Percentiles rank a stretch among this genome's conserved stretches.
These are phyloP conservation scores for Sporobolus alterniflorus DNA, from an alignment of 202 grass and related monocot genomes.

Conservation along the genomic window DNA sequence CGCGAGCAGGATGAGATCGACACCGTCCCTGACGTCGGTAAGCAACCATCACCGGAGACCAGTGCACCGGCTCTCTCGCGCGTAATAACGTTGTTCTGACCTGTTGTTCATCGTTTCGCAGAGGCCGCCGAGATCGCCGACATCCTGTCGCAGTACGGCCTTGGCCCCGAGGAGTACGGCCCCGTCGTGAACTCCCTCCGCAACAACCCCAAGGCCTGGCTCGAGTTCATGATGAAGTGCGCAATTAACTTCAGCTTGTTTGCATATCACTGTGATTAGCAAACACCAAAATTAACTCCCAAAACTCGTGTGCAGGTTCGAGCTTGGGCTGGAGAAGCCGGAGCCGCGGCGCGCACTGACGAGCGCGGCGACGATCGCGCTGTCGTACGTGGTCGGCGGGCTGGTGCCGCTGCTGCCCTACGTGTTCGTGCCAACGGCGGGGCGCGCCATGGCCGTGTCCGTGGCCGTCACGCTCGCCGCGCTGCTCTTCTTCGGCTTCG, in stretches of 20 bases:
- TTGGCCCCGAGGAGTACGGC: constrained; percentile 68
- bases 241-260: too few relatives aligned
- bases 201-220: constrained; percentile 85
- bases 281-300: too few relatives aligned
- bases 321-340: constrained; percentile 85
- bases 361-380: constrained; percentile 80
- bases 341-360: constrained; percentile 77
- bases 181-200: constrained; percentile 78
- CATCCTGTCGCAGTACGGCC: constrained; percentile 80
- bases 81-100: not conserved
- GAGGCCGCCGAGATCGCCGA: constrained; percentile 94
- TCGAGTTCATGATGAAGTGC: constrained; percentile 99
- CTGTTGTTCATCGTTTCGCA: constrained; percentile 9
- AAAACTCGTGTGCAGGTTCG: constrained; percentile 53
- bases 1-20: constrained; percentile 94
- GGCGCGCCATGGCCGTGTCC: constrained; percentile 74
- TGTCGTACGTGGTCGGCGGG: constrained; percentile 74
- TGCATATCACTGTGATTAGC: too few relatives aligned
- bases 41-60: not conserved
- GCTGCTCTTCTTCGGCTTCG: constrained; percentile 86
- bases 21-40: constrained; percentile 81
- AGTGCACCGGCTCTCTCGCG: too few relatives aligned
- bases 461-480: constrained; percentile 81
- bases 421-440: constrained; percentile 58
- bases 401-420: constrained; percentile 91